A percentile compares a stretch with the other conserved stretches of the same genome.
These are phyloP conservation scores for Fusarium nodosum DNA, from an alignment of 2,329 filamentous ascomycete species.

Conservation along the genomic window DNA sequence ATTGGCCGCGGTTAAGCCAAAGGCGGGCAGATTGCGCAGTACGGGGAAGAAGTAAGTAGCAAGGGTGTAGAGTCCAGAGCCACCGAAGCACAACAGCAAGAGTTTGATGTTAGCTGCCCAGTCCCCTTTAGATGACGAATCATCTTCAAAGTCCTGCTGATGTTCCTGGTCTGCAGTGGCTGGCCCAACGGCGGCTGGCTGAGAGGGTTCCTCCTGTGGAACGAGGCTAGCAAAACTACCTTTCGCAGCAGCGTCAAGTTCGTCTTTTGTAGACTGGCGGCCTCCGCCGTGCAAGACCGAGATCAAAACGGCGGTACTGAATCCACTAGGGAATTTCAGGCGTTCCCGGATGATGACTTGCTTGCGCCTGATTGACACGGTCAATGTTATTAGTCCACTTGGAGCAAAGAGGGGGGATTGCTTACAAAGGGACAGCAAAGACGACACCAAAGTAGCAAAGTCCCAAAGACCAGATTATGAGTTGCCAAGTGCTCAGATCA, in stretches of 20 bases:
- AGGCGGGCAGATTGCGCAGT: conserved; percentile 86
- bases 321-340: conserved; percentile 93
- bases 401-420: background rate
- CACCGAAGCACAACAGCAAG: conserved; percentile 68
- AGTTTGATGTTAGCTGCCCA: conserved; percentile 66
- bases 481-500: conserved; percentile 77
- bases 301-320: conserved; percentile 94
- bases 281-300: conserved; percentile 82
- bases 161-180: conserved; percentile 49
- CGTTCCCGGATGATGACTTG: conserved; percentile 95
- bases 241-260: conserved; percentile 54
- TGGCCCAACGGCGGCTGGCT: conserved; percentile 45
- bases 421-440: conserved; percentile 87
- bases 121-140: conserved; percentile 43
- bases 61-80: conserved; percentile 78
- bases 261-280: conserved; percentile 51
- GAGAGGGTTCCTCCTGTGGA: conserved; percentile 48
- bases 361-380: conserved; percentile 65
- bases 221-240: conserved; percentile 61
- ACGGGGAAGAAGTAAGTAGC: conserved; percentile 91
- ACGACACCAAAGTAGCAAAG: conserved; percentile 97
- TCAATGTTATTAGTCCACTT: conserved; percentile 17
- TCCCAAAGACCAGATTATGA: conserved; percentile 91
- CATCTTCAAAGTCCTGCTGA: conserved; percentile 52
- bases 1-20: conserved; percentile 79